Base-by-base conservation (phyloP, 2,329 filamentous ascomycete species). In the Cryoendolithus antarcticus region DNA sequence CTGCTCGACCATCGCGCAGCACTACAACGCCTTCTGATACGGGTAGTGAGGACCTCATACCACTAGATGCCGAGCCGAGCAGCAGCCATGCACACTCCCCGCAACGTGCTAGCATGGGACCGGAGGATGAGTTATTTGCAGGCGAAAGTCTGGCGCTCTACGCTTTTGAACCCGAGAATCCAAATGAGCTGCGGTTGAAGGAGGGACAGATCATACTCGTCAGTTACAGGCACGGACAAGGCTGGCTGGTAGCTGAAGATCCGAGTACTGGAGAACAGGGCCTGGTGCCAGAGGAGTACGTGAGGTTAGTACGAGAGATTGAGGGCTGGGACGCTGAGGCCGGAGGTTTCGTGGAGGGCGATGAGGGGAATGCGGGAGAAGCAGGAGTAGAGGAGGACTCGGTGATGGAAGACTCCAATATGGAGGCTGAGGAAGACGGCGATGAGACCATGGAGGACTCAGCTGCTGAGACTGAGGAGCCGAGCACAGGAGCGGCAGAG, bases 131-230 rank as follows among this genome's bases (percentile, higher is more conserved):
- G 59, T 86, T 96, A 60, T 95, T 95, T 75, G 88, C 95, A 56
- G 91, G 91, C 35, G 94, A 93, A 58, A 88, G 86, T 8, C 85
- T 98, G 21, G 91, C 91, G 5, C 69, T 98, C 13, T 98, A 94
- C 58, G 88, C 95, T 58, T 98, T 98, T 62, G 80, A 80, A 51
- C 76, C 88, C 27, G 89, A 96, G 61, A 95, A 96, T 58, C 86
- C 95, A 59, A 98, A 96, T 57, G 91, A 98, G 61, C 67, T 98
- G 41, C 86, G 86, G 3, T 67, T 98, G 34, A 79, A 85, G 1
- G 91, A 98, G 62, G 91, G 91, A 4, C 91, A 98, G 56, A 85
- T 95, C 41, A 94, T 98, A 41, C 82, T 91, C 69, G 88, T 98
- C 15, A 93, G 86, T 10, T 98, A 96, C 60, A 75, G 91, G 32